Evolutionary conservation across 768 basidiomycete species (phyloP).

Genomic region (Dacryopinax primogenitus): DNA sequence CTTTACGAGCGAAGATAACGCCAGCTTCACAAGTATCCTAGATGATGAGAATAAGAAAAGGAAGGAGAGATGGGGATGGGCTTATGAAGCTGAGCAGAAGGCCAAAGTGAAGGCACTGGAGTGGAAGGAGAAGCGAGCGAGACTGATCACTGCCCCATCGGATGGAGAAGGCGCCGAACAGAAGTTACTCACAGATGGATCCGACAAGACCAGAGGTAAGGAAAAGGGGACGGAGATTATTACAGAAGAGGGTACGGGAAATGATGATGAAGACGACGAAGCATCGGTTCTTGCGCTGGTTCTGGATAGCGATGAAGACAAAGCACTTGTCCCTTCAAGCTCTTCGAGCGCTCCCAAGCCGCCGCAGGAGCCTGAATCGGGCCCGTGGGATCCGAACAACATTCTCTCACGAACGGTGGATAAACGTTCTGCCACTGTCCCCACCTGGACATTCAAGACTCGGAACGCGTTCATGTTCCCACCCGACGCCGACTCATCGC

Average conservation of each 20-base stretch:
- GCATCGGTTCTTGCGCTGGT: constrained; percentile 18
- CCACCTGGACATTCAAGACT: constrained; percentile 77
- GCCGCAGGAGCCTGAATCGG: background rate
- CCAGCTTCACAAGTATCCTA: constrained; percentile 87
- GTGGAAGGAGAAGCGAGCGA: constrained; percentile 52
- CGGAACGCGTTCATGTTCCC: constrained; percentile 93
- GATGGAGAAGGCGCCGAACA: constrained; percentile 37
- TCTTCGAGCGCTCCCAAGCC: background rate
- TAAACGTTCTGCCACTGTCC: constrained; percentile 54
- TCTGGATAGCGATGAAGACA: background rate
- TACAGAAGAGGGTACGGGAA: constrained; percentile 15
- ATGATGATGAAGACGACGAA: constrained; percentile 20
- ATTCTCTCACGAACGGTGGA: constrained; percentile 36
- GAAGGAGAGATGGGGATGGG: constrained; percentile 78
- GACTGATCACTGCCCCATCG: constrained; percentile 38
- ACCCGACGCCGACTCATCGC: constrained; percentile 78
- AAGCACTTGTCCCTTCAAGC: background rate
- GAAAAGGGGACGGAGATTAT: constrained; percentile 15
- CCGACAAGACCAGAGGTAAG: constrained; percentile 13
- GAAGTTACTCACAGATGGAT: constrained; percentile 37
- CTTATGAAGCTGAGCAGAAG: constrained; percentile 78
- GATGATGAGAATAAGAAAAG: constrained; percentile 76
- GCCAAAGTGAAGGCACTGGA: constrained; percentile 63
- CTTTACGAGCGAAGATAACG: constrained; percentile 95
- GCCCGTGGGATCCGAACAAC: constrained; percentile 5